Evolutionary conservation across 225 moss, liverwort and hornwort genomes (phyloP), one percentile per base, ranked within the genome.

Genomic region (Ulota crispa): DNA sequence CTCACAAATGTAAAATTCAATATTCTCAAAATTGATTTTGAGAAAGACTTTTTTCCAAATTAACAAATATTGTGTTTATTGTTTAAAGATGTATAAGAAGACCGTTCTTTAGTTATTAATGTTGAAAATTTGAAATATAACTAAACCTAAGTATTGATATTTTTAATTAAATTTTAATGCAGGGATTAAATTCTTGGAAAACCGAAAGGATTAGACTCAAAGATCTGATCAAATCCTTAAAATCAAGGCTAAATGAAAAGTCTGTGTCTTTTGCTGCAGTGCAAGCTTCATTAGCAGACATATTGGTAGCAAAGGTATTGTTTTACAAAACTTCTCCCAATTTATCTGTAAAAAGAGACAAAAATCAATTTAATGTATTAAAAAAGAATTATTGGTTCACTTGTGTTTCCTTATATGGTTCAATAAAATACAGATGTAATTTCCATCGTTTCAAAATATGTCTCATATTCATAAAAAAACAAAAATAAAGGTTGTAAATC

Each of bases 151-250:
- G 0, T 5, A 1, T 50, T 16, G 15, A 47, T 47, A 0, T 5
- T 5, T 50, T 50, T 50, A 5, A 1, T 18, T 50, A 1, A 1
- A 4, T 15, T 43, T 50, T 18, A 4, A 16, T 6, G 50, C 50
- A 89, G 84, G 78, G 47, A 30, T 0, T 54, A 2, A 69, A 76
- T 45, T 80, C 70, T 54, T 89, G 86, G 89, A 89, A 84, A 76
- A 82, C 14, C 37, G 89, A 86, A 65, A 89, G 52, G 12, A 7
- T 11, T 57, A 55, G 28, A 8, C 19, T 84, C 1, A 86, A 81
- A 74, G 81, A 82, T 68, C 34, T 84, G 1, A 57, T 86, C 37
- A 83, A 71, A 24, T 64, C 61, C 3, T 71, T 86, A 13, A 79
- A 68, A 67, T 63, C 31, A 47, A 84, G 39, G 8, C 52, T 89